Evolutionary conservation across 192 early-diverging fungal genomes (phyloP).

Genomic region (Coemansia pectinata): DNA sequence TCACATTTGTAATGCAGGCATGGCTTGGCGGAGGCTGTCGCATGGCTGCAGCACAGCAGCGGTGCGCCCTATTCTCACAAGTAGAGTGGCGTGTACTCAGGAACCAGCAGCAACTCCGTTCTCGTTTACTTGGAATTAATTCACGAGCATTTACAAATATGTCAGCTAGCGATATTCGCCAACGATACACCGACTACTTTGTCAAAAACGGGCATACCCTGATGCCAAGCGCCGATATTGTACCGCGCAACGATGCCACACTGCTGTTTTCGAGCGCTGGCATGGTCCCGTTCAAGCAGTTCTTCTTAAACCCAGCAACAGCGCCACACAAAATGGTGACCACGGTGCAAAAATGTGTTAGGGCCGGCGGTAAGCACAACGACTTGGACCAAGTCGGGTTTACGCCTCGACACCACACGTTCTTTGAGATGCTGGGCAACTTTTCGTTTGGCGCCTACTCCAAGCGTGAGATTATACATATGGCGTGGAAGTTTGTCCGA

Average conservation of each 20-base stretch:
- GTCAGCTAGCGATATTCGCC: constrained; percentile 72
- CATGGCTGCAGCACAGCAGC: constrained; percentile 1
- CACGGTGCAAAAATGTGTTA: constrained; percentile 97
- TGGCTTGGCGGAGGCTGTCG: not conserved
- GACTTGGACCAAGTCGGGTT: constrained; percentile 97
- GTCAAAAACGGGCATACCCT: constrained; percentile 66
- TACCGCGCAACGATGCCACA: constrained; percentile 93
- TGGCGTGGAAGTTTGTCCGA: constrained; percentile 91
- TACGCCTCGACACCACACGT: constrained; percentile 97
- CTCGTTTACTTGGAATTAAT: not conserved
- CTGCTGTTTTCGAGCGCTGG: constrained; percentile 95
- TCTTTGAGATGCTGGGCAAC: constrained; percentile 99
- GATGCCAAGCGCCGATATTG: constrained; percentile 79
- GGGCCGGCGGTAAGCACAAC: constrained; percentile 98
- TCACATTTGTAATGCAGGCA: not conserved
- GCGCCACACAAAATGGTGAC: constrained; percentile 84
- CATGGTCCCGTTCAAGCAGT: constrained; percentile 97
- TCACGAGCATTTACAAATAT: constrained; percentile 14
- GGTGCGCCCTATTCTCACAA: not conserved
- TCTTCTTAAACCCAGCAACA: constrained; percentile 85
- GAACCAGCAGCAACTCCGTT: not conserved
- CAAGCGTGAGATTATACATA: constrained; percentile 85
- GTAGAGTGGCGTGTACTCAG: not conserved
- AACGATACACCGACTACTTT: constrained; percentile 88
- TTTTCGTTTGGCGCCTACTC: constrained; percentile 99